Conservation (phyloP, 192 early-diverging fungal genomes). For the Coemansia sp. region DNA sequence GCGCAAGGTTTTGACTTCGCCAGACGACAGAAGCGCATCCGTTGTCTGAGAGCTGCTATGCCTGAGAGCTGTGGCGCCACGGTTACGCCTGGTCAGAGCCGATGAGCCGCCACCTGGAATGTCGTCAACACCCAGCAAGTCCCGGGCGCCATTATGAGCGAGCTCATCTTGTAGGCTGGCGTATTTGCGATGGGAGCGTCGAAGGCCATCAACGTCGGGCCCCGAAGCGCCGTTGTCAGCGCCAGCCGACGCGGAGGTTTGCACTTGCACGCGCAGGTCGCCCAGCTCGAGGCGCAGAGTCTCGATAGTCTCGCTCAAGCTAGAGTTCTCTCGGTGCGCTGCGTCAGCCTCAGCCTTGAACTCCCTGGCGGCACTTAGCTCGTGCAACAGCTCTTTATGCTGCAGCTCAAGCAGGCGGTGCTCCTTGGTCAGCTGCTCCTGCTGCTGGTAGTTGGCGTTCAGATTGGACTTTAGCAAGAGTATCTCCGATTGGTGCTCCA, state of each 20-base stretch:
- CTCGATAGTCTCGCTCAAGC: conserved; percentile 29
- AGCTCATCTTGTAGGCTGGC: conserved; percentile 46
- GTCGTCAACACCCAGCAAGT: conserved; percentile 36
- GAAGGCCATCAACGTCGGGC: neutral
- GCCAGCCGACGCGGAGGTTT: neutral
- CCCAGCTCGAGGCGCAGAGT: conserved; percentile 26
- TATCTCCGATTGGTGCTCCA: conserved; percentile 37
- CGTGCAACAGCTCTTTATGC: conserved; percentile 28
- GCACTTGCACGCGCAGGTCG: conserved; percentile 26
- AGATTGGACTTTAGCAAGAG: conserved; percentile 17
- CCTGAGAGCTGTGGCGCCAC: neutral
- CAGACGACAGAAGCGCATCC: neutral
- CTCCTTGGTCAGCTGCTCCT: conserved; percentile 25
- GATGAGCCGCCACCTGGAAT: neutral
- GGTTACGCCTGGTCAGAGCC: neutral
- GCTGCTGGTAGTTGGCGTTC: conserved; percentile 30
- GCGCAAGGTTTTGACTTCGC: conserved; percentile 16
- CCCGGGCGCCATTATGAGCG: conserved; percentile 14
- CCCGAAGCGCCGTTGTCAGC: neutral
- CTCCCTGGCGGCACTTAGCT: conserved; percentile 27
- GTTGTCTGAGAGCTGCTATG: conserved; percentile 6
- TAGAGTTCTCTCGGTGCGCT: conserved; percentile 23
- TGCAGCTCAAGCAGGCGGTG: conserved; percentile 26
- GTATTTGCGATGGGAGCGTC: conserved; percentile 16
- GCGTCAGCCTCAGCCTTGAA: conserved; percentile 21